Percentiles rank a stretch among this genome's conserved stretches.
phyloP scores from a whole-genome alignment of 1,284 basidiomycete genomes.

The Tilletia walkeri region DNA sequence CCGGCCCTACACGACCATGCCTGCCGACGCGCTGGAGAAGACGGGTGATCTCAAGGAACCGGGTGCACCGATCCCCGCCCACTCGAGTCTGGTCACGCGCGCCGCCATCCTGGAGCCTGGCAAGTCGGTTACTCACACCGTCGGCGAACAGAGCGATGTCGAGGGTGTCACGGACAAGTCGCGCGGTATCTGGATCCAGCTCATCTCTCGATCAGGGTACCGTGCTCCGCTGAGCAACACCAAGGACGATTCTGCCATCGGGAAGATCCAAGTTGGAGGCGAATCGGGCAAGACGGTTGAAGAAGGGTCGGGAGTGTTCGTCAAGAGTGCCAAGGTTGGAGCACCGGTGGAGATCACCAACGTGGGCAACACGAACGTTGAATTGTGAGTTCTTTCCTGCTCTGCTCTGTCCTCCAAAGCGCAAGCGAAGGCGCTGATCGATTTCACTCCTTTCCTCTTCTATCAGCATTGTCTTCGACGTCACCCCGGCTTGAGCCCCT shows the following conservation, averaged over 20 bases:
- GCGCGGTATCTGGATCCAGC: conserved; percentile 43
- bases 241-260: conserved; percentile 54
- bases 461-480: conserved; percentile 5
- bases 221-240: conserved; percentile 2
- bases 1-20: conserved; percentile 30
- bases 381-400: conserved; percentile 25
- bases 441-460: not conserved
- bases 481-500: not conserved
- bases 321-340: conserved; percentile 28
- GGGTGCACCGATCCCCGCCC: conserved; percentile 35
- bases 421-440: no score
- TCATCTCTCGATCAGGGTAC: conserved; percentile 37
- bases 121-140: conserved; percentile 26
- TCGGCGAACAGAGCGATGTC: conserved; percentile 33
- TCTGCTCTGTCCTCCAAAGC: no score
- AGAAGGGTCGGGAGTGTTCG: conserved; percentile 39
- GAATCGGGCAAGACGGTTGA: conserved; percentile 58
- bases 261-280: conserved; percentile 60
- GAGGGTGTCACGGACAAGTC: conserved; percentile 21
- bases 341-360: conserved; percentile 27
- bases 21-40: conserved; percentile 20
- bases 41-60: conserved; percentile 29
- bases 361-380: conserved; percentile 25
- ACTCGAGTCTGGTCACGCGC: conserved; percentile 34
- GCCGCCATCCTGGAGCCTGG: conserved; percentile 31